Evolutionary conservation across 306 rosid species (phyloP).

Genomic region (Acacia acuminata): DNA sequence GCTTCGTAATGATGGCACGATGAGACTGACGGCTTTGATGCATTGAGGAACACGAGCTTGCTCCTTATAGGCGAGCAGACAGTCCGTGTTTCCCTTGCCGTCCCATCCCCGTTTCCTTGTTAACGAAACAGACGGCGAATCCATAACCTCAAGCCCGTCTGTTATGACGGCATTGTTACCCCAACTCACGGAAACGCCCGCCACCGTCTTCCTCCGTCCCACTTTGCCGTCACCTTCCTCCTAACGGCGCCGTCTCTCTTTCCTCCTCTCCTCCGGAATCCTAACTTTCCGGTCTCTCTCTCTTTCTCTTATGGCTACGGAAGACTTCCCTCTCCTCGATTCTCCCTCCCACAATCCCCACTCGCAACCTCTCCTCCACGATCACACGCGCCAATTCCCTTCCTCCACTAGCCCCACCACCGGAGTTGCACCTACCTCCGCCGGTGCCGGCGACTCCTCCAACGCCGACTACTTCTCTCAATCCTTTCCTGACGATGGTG

Average conservation of each 20-base stretch:
- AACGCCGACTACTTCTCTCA: conserved; percentile 23
- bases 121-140: not conserved
- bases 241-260: not conserved
- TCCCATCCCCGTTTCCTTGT: not conserved
- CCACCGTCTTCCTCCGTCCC: not conserved
- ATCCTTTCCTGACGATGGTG: conserved; percentile 26
- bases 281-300: conserved; percentile 23
- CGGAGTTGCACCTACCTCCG: not conserved
- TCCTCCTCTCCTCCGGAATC: conserved; percentile 15
- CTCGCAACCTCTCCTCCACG: conserved; percentile 40
- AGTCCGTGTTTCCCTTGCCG: not conserved
- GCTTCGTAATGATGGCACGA: not conserved
- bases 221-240: not conserved
- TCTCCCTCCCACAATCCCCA: conserved; percentile 31
- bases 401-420: conserved; percentile 31
- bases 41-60: not conserved
- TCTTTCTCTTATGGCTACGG: conserved; percentile 35
- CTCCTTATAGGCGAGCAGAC: not conserved
- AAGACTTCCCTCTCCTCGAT: conserved; percentile 31
- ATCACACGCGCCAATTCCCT: conserved; percentile 40
- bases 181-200: not conserved
- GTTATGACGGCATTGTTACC: conserved; percentile 29
- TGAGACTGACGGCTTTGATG: not conserved
- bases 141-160: not conserved
- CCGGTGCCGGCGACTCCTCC: conserved; percentile 21